Evolutionary conservation across 768 basidiomycete genomes (phyloP).

Genomic region (Hemileccinum impolitum): DNA sequence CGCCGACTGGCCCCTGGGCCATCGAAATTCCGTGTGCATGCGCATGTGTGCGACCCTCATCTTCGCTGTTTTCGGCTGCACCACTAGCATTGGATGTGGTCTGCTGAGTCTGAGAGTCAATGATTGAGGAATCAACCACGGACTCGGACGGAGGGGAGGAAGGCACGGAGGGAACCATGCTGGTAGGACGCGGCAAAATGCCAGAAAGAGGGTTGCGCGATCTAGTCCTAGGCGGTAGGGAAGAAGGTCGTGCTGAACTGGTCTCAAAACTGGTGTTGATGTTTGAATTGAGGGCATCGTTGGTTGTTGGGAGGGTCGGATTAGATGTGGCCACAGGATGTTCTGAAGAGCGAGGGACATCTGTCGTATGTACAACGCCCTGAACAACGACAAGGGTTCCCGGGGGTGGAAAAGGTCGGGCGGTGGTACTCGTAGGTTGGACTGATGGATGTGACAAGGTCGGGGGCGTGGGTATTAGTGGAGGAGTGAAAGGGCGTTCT

Average conservation of each 20-base stretch:
- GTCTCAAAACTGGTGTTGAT: constrained; percentile 6
- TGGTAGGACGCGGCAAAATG: constrained; percentile 37
- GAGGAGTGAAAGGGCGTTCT: constrained; percentile 8
- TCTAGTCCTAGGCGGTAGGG: constrained; percentile 28
- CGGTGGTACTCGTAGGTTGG: constrained; percentile 16
- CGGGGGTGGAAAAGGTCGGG: constrained; percentile 63
- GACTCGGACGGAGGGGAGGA: constrained; percentile 8
- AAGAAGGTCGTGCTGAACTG: constrained; percentile 15
- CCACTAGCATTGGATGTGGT: background rate
- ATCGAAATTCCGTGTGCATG: constrained; percentile 24
- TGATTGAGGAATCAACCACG: constrained; percentile 1
- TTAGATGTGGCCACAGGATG: constrained; percentile 16
- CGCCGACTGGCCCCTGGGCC: constrained; percentile 23
- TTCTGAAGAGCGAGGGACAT: constrained; percentile 43
- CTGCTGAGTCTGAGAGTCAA: constrained; percentile 5
- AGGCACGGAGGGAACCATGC: constrained; percentile 27
- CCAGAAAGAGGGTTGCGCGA: constrained; percentile 35
- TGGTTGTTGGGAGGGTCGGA: constrained; percentile 5
- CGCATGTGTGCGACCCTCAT: constrained; percentile 13
- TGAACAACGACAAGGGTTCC: constrained; percentile 82
- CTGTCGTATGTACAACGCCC: constrained; percentile 77
- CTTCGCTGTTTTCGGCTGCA: constrained; percentile 11
- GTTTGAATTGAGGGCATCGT: constrained; percentile 5
- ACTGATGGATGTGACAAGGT: constrained; percentile 22
- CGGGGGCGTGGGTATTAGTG: constrained; percentile 12